Evolutionary conservation across 768 basidiomycete species (phyloP), one percentile per base, ranked within the genome.

Genomic region (Termitomyces sp.): DNA sequence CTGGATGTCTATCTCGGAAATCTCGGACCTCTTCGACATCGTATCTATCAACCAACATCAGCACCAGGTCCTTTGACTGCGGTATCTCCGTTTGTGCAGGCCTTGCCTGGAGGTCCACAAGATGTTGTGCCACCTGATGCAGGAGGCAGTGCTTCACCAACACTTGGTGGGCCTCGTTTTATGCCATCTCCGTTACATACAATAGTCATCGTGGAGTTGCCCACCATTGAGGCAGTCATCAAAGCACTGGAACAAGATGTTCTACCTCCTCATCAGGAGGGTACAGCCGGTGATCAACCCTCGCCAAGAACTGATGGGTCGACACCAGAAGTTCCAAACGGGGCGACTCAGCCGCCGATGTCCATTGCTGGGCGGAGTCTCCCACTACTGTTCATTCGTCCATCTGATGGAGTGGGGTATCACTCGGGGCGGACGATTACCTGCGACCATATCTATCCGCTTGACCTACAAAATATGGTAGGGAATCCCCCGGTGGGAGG

Each of bases 1-100:
- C 78, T 96, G 42, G 88, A 93, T 62, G 85, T 96, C 19, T 96
- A 94, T 72, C 81, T 97, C 8, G 94, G 94, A 28, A 90, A 88
- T 60, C 77, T 96, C 19, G 94, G 94, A 8, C 94, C 94, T 14
- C 79, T 97, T 42, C 79, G 76, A n/a, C 76, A 85, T 52, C 85
- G 89, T 19, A 81, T 87, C 45, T 94, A 88, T 70, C 88, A 89
- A 60, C 82, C 89, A 1, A 76, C 83, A 39, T 77, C 50, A 12
- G 21, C 85, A 41, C 82, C 88, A 8, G 86, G 87, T 11, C 83
- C 86, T 9, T 70, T 90, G 57, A 87, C 85, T 19, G 77, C 74
- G 40, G 77, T 87, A 27, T 78, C 84, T 17, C 75, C 84, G 0
- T 89, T 83, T 60, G 78, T 83, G 51, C 78, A 80, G 54, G 68